Evolutionary conservation across 148 eudicot species (phyloP), one percentile per base, ranked within the genome.

Genomic region (Polygonum aviculare): DNA sequence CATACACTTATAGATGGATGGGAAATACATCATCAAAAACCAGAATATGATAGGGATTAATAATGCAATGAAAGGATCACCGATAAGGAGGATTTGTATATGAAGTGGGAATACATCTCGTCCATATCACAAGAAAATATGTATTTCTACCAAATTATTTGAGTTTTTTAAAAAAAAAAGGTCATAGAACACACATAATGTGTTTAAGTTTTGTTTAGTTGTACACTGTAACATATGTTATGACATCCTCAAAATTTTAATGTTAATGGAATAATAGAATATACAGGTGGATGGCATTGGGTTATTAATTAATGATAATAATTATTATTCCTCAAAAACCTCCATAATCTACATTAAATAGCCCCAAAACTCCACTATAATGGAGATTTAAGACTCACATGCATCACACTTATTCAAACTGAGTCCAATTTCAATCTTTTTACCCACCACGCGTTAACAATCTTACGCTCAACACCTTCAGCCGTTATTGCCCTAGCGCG

Each of bases 391-490:
- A 15, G 57, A 12, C 26, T 54, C 60, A 54, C 60, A 59, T 59
- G 35, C 33, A 59, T 35, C 12, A 35, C 11, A 59, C 65, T 11
- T 33, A 26, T 21, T 35, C 12, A 35, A 3, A 59, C 35, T 11
- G 65, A 9, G 12, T 59, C 65, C 22, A 12, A 59, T 59, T 59
- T 18, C 65, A 59, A 21, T 18, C 18, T 54, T 54, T 54, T 54
- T 54, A 5, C 60, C 60, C 60, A 54, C 60, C 60, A 54, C 22
- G 60, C 60, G 60, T 54, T 54, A 54, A 54, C 60, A 54, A n/a
- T 54, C 60, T 48, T 54, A 54, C 60, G 8, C n/a, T 51, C 7
- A 26, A 0, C 19, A 21, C 7, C 31, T 59, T 21, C 3, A 59
- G 21, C 65, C 65, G 65, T 59, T 59, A 59, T 26, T 26, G 31